Conservation (phyloP, 2,329 filamentous ascomycete genomes). For the Alternaria ethzedia region DNA sequence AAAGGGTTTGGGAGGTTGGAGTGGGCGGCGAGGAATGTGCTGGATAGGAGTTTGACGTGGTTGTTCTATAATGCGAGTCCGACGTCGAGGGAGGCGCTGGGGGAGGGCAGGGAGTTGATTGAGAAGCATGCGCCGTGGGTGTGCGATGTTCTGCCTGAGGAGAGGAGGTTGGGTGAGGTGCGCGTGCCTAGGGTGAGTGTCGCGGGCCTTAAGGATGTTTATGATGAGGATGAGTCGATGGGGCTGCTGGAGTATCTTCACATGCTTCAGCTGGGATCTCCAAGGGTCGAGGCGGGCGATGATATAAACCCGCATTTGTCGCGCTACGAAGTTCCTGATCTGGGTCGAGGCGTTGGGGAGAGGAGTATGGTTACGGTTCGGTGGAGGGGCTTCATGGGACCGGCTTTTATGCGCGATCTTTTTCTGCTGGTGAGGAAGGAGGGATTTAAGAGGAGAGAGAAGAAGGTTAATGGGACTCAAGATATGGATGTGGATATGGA, state of each 20-base stretch:
- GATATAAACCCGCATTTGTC: conserved; percentile 72
- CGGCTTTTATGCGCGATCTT: conserved; percentile 40
- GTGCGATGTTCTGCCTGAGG: conserved; percentile 28
- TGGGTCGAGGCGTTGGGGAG: conserved; percentile 19
- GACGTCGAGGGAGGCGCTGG: conserved; percentile 27
- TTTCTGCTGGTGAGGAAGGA: conserved; percentile 33
- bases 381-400: conserved; percentile 54
- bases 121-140: conserved; percentile 43
- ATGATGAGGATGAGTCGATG: conserved; percentile 67
- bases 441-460: conserved; percentile 22
- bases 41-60: conserved; percentile 74
- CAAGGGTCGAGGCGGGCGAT: conserved; percentile 65
- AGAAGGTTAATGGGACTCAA: conserved; percentile 8
- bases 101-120: conserved; percentile 32
- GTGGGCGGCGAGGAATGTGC: conserved; percentile 79
- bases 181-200: conserved; percentile 36
- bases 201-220: conserved; percentile 42
- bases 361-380: conserved; percentile 44
- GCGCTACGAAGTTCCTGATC: conserved; percentile 66
- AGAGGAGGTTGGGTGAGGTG: conserved; percentile 29
- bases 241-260: conserved; percentile 78
- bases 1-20: conserved; percentile 79
- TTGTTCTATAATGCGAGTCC: conserved; percentile 71
- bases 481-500: conserved; percentile 15
- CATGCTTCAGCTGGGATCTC: conserved; percentile 69